Percentiles rank a stretch among this genome's conserved stretches.
Conservation (phyloP, 2,329 filamentous ascomycete species). For the Cercospora sp. region DNA sequence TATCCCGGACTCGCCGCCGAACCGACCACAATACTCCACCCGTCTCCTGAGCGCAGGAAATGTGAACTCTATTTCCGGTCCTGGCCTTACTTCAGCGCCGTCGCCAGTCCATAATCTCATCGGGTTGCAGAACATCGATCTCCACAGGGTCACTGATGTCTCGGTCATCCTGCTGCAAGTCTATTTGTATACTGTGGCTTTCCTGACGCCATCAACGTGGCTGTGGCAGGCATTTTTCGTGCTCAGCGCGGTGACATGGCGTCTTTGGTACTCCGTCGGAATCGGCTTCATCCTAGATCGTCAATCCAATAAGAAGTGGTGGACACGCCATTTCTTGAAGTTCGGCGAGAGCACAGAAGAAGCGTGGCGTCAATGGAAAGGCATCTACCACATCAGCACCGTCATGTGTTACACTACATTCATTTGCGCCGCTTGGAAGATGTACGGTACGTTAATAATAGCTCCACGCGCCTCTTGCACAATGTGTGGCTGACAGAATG, state of each 20-base stretch:
- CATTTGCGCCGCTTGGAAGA: conserved; percentile 90
- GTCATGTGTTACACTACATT: conserved; percentile 87
- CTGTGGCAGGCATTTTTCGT: conserved; percentile 78
- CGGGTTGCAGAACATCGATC: conserved; percentile 79
- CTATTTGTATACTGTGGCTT: conserved; percentile 72
- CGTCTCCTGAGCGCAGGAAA: conserved; percentile 44
- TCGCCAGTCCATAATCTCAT: conserved; percentile 78
- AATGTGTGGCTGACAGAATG: conserved; percentile 13
- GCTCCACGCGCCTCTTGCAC: background rate
- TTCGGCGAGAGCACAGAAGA: conserved; percentile 87
- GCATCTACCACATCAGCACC: conserved; percentile 89
- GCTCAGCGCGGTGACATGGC: conserved; percentile 76
- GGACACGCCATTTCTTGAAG: conserved; percentile 97
- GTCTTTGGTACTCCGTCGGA: conserved; percentile 87
- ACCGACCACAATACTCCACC: conserved; percentile 43
- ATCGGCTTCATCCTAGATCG: conserved; percentile 80
- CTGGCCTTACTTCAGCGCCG: conserved; percentile 55
- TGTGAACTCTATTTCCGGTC: conserved; percentile 39
- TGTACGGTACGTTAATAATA: conserved; percentile 61
- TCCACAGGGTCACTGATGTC: conserved; percentile 83
- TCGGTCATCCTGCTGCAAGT: conserved; percentile 73
- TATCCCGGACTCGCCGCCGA: conserved; percentile 40
- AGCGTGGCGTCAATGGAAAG: conserved; percentile 98
- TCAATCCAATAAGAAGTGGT: conserved; percentile 88
- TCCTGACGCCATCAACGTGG: conserved; percentile 74